Evolutionary conservation across 306 rosid species (phyloP), one percentile per base, ranked within the genome.

Genomic region (Boehmeria nivea): DNA sequence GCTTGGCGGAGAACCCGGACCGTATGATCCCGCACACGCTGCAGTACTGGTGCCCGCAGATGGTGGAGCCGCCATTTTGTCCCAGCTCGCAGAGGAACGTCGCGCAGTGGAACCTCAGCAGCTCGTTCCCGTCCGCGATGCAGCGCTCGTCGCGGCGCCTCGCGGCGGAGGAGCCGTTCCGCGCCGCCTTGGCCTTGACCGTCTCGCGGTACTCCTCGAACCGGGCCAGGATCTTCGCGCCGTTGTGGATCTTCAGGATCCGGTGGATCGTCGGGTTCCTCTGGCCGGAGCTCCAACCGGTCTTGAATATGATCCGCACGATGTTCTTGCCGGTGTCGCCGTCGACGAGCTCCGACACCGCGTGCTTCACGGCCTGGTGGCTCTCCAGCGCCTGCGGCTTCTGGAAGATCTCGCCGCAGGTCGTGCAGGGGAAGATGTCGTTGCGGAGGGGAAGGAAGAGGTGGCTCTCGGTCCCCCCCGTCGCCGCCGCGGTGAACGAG

Each of bases 391-490:
- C 43, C 19, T 82, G 77, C 0, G 93, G 77, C 15, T 82, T 84
- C 54, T 71, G 89, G 76, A 91, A 91, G 43, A 91, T 83, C 81
- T 91, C 99, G 51, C 95, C 99, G 67, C 96, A 91, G 7, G 53
- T 78, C 15, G 96, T 84, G 67, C 96, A 91, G 24, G 99, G 99
- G 78, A 82, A 91, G 72, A 91, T 91, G 46, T 91, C 96, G 72
- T 91, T 91, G 7, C 96, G 81, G 64, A 87, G 95, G 0, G 96
- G 99, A 48, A 87, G 81, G 65, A 78, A 82, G 33, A 51, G 71
- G 62, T 22, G 6, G 63, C 69, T 56, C 3, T 77, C 82, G 28
- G 71, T 56, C 11, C 58, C 84, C 42, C n/a, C n/a, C n/a, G n/a
- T n/a, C n/a, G n/a, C n/a, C 60, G 86, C 47, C 42, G 69, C 80